Evolutionary conservation across 345 rosid genomes (phyloP).

Genomic region (Streptanthus diversifolius): DNA sequence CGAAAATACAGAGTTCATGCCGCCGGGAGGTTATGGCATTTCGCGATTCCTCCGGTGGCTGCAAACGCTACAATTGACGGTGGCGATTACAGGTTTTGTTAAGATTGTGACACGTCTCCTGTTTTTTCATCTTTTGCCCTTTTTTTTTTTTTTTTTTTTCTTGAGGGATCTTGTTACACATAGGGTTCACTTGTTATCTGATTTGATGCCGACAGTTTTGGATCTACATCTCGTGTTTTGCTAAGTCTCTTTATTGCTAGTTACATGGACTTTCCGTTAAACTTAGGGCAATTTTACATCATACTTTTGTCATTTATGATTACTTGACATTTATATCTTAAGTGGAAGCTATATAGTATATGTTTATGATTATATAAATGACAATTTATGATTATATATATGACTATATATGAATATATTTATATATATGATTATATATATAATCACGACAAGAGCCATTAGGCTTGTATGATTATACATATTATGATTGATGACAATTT

Average conservation of each 20-base stretch:
- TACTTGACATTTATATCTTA: background rate
- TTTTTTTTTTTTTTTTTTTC: background rate
- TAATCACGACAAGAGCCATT: too few relatives aligned
- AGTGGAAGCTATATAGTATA: too few relatives aligned
- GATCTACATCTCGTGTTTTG: constrained; percentile 20
- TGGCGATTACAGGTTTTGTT: constrained; percentile 34
- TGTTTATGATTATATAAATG: too few relatives aligned
- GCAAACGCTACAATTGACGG: constrained; percentile 30
- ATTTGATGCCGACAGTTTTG: constrained; percentile 27
- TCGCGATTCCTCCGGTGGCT: constrained; percentile 49
- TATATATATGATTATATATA: too few relatives aligned
- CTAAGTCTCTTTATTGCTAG: background rate
- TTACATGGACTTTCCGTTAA: background rate
- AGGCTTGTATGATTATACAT: too few relatives aligned
- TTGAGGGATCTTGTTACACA: constrained; percentile 16
- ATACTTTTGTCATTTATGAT: background rate
- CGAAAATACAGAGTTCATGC: constrained; percentile 46
- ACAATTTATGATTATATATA: too few relatives aligned
- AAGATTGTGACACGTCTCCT: constrained; percentile 2
- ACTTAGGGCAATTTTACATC: background rate
- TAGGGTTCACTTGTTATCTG: constrained; percentile 27
- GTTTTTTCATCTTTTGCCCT: constrained; percentile 15
- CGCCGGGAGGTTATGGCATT: constrained; percentile 59
- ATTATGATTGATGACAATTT: too few relatives aligned
- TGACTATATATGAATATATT: too few relatives aligned